Evolutionary conservation across 1,284 basidiomycete species (phyloP), one percentile per base, ranked within the genome.

Genomic region (Cutaneotrichosporon sp.): DNA sequence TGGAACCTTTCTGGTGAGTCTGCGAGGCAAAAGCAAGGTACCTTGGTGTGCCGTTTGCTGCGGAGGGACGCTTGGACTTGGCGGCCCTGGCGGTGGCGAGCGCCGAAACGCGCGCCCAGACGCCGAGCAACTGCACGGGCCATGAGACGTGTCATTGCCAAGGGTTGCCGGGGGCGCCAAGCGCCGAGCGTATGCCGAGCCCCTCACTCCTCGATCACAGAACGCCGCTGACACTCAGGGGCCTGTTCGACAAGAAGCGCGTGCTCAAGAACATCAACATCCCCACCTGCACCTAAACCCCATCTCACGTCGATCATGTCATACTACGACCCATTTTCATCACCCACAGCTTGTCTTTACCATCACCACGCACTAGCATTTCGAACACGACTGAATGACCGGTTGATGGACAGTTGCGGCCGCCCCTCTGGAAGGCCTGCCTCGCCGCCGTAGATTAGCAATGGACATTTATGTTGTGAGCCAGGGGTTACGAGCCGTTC

Each of bases 1-100:
- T 97, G 41, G 92, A 96, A 78, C 78, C 78, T 3, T 81, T 77
- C 64, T 82, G 81, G 84, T 44, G 42, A 44, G 42, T 44, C 25
- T 14, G 19, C n/a, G n/a, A n/a, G n/a, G n/a, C n/a, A n/a, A n/a
- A 38, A 19, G 17, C 9, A 27, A 14, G 11, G 16, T 26, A 16
- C 4, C 2, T 24, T 9, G 9, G 6, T 11, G 10, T 16, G 38
- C 24, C 10, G 12, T 41, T 39, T 39, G 38, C 14, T 12, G 38
- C 38, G 20, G 5, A 22, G 20, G 14, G 9, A 14, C 12, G 22
- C 24, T 5, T 19, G 5, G 11, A 16, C 16, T 20, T 7, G 17
- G 6, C 25, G 24, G 31, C 20, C 37, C 43, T 27, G 14, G 41
- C 26, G 12, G 26, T n/a, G n/a, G n/a, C n/a, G n/a, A n/a, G n/a